Evolutionary conservation across 2,329 filamentous ascomycete species (phyloP).

Genomic region (Lachnellula willkommii): DNA sequence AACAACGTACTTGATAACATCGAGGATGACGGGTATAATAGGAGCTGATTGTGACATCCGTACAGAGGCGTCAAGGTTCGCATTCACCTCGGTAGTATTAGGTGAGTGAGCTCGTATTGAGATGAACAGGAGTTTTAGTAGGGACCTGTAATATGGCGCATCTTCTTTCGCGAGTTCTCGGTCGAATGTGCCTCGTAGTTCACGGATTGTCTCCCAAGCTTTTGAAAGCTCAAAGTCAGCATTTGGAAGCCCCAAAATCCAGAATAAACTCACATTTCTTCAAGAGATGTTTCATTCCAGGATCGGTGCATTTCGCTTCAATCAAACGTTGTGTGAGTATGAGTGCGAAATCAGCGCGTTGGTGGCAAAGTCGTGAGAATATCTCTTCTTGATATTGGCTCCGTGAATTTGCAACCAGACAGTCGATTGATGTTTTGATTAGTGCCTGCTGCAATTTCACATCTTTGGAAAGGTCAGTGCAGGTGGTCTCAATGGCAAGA

Average conservation of each 20-base stretch:
- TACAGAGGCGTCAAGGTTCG: conserved; percentile 19
- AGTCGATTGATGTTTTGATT: conserved; percentile 68
- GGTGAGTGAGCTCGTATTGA: conserved; percentile 60
- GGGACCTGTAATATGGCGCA: conserved; percentile 70
- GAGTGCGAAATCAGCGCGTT: conserved; percentile 74
- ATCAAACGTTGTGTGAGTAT: conserved; percentile 76
- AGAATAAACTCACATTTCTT: too few species aligned
- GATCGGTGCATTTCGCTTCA: conserved; percentile 44
- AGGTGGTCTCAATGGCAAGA: conserved; percentile 71
- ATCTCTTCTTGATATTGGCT: conserved; percentile 70
- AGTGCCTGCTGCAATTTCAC: conserved; percentile 23
- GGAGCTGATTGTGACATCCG: conserved; percentile 25
- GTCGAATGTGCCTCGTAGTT: conserved; percentile 53
- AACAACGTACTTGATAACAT: conserved; percentile 74
- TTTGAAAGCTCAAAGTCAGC: conserved; percentile 36
- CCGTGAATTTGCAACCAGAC: conserved; percentile 70
- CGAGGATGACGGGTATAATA: conserved; percentile 45
- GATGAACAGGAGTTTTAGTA: conserved; percentile 81
- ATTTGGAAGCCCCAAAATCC: neutral
- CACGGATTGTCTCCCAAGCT: conserved; percentile 56
- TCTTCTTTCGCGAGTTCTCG: conserved; percentile 50
- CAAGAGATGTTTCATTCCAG: conserved; percentile 46
- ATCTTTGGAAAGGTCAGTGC: conserved; percentile 42
- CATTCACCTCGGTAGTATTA: conserved; percentile 21
- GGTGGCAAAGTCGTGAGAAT: conserved; percentile 72